These are phyloP conservation scores for Geum urbanum DNA, from an alignment of 306 rosid genomes.

Conservation along the genomic window DNA sequence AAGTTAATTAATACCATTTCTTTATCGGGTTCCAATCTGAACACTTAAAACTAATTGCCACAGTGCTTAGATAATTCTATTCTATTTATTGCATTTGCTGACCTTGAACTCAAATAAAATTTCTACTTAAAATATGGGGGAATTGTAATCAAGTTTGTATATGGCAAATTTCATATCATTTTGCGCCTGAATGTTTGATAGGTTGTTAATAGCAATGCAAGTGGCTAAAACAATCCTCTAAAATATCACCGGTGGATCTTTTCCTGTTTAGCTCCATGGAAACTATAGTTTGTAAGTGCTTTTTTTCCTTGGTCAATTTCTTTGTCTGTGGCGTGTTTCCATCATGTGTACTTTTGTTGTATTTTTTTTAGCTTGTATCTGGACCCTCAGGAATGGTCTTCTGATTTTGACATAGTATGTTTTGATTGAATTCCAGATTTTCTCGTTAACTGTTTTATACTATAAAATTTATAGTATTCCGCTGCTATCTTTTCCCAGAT, in stretches of 20 bases:
- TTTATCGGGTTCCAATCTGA: no score
- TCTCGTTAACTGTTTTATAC: constrained; percentile 7
- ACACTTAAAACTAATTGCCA: no score
- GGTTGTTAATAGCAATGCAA: constrained; percentile 48
- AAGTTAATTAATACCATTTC: no score
- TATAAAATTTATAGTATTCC: no score
- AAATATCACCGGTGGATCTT: constrained; percentile 28
- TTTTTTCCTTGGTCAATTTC: constrained; percentile 10
- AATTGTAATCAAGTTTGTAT: no score
- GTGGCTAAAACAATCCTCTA: constrained; percentile 30
- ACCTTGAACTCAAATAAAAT: neutral
- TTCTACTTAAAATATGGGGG: no score
- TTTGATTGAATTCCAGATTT: constrained; percentile 11
- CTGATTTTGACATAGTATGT: constrained; percentile 51
- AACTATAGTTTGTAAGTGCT: constrained; percentile 50
- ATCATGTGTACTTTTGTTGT: constrained; percentile 2
- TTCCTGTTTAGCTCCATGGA: constrained; percentile 73
- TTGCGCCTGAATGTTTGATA: constrained; percentile 26
- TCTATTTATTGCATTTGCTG: constrained; percentile 5
- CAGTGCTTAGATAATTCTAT: no score
- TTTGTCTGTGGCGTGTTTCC: constrained; percentile 9
- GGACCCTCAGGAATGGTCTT: constrained; percentile 48
- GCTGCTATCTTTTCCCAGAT: neutral
- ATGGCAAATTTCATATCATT: neutral
- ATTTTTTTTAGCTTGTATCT: constrained; percentile 41